These are phyloP conservation scores for Ascocoryne sarcoides DNA, from an alignment of 2,329 filamentous ascomycete genomes.

Conservation along the genomic window DNA sequence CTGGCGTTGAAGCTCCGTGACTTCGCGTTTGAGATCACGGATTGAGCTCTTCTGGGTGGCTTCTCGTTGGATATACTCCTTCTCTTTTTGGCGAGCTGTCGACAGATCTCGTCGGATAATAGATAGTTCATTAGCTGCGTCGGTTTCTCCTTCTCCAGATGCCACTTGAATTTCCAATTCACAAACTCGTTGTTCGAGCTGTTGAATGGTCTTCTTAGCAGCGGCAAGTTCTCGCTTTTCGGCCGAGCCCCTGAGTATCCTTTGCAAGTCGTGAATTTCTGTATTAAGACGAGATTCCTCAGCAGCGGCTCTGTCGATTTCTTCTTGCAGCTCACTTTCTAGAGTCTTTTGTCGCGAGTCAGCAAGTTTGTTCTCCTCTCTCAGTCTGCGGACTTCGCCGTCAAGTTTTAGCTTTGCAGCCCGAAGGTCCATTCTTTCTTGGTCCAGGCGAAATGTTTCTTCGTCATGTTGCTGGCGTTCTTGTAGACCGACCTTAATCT, in stretches of 20 bases:
- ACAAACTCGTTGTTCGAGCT: constrained; percentile 49
- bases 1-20: constrained; percentile 58
- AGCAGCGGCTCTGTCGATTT: constrained; percentile 56
- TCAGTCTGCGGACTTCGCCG: constrained; percentile 54
- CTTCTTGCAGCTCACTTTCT: constrained; percentile 55
- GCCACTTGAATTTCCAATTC: constrained; percentile 36
- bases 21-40: constrained; percentile 54
- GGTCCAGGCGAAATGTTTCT: constrained; percentile 53
- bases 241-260: constrained; percentile 28
- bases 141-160: constrained; percentile 32
- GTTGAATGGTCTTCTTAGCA: constrained; percentile 53
- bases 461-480: constrained; percentile 45
- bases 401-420: constrained; percentile 61
- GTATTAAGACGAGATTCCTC: constrained; percentile 55
- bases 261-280: constrained; percentile 45
- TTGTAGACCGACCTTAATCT: constrained; percentile 52
- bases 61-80: constrained; percentile 57
- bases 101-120: constrained; percentile 54
- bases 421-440: constrained; percentile 60
- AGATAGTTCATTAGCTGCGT: constrained; percentile 45
- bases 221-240: constrained; percentile 36
- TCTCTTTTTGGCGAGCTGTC: constrained; percentile 55
- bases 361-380: constrained; percentile 53
- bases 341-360: constrained; percentile 47
- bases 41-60: constrained; percentile 51